These are phyloP conservation scores for Fereydounia khargensis DNA, from an alignment of 1,284 basidiomycete genomes.

Conservation along the genomic window DNA sequence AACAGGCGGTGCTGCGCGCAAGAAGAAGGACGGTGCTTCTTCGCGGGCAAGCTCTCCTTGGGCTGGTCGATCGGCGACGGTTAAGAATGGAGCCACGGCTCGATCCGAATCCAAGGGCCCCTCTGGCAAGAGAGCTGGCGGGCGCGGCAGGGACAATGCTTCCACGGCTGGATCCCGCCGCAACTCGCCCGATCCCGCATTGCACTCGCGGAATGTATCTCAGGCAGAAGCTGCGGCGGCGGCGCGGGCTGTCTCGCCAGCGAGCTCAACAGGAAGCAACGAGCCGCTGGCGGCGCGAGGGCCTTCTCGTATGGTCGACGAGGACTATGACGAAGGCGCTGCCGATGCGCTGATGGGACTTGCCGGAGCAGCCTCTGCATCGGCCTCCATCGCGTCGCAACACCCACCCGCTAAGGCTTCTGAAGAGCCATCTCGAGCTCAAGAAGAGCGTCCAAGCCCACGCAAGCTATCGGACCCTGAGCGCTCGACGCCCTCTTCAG, in stretches of 20 bases:
- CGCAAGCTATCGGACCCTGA: neutral
- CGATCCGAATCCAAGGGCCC: slow-evolving; percentile 3
- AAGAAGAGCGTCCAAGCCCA: slow-evolving; percentile 12
- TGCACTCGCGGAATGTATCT: slow-evolving; percentile 14
- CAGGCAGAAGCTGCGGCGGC: slow-evolving; percentile 9
- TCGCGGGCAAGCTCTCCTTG: slow-evolving; percentile 35
- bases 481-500: neutral
- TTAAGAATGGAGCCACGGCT: too few species aligned
- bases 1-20: slow-evolving; percentile 7
- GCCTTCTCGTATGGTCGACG: slow-evolving; percentile 41
- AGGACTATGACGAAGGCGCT: slow-evolving; percentile 55
- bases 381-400: slow-evolving; percentile 5
- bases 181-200: slow-evolving; percentile 3
- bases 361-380: slow-evolving; percentile 47
- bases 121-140: slow-evolving; percentile 10
- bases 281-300: slow-evolving; percentile 29
- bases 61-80: slow-evolving; percentile 6
- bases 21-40: slow-evolving; percentile 14
- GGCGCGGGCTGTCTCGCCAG: slow-evolving; percentile 22
- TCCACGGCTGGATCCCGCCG: slow-evolving; percentile 12
- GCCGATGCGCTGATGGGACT: slow-evolving; percentile 55
- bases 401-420: neutral
- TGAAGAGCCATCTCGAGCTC: slow-evolving; percentile 6
- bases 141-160: slow-evolving; percentile 9
- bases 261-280: slow-evolving; percentile 42